A percentile compares a stretch with the other conserved stretches of the same genome.
phyloP scores from a whole-genome alignment of 306 rosid species.

The Quercus rubra region DNA sequence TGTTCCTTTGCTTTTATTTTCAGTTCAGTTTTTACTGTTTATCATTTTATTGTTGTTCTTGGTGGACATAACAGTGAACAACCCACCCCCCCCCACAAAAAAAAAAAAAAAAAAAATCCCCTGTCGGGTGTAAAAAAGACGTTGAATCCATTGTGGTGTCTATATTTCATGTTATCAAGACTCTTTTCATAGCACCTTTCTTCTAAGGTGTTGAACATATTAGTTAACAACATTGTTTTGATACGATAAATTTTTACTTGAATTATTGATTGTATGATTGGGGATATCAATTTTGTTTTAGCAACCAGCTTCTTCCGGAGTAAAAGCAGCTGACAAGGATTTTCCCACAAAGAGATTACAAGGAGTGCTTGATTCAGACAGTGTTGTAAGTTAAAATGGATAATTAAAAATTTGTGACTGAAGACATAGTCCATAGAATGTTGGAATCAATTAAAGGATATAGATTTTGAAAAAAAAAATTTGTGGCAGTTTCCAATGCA shows the following conservation, averaged over 20 bases:
- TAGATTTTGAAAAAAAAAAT: background rate
- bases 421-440: background rate
- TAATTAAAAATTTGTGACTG: background rate
- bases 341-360: slow-evolving; percentile 34
- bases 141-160: background rate
- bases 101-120: background rate
- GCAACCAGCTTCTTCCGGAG: slow-evolving; percentile 53
- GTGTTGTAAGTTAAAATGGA: slow-evolving; percentile 34
- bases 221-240: background rate
- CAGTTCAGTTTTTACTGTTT: background rate
- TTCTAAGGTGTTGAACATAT: background rate
- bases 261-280: background rate
- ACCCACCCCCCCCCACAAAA: too few species aligned
- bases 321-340: slow-evolving; percentile 16
- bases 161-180: background rate
- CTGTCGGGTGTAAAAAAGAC: background rate
- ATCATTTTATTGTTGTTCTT: background rate
- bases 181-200: background rate
- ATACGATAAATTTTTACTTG: background rate
- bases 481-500: too few species aligned
- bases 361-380: slow-evolving; percentile 19
- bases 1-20: background rate
- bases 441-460: background rate
- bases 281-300: slow-evolving; percentile 33
- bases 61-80: background rate